Base-by-base conservation (phyloP, 805 yeast genomes). In the Ogataea allantospora region DNA sequence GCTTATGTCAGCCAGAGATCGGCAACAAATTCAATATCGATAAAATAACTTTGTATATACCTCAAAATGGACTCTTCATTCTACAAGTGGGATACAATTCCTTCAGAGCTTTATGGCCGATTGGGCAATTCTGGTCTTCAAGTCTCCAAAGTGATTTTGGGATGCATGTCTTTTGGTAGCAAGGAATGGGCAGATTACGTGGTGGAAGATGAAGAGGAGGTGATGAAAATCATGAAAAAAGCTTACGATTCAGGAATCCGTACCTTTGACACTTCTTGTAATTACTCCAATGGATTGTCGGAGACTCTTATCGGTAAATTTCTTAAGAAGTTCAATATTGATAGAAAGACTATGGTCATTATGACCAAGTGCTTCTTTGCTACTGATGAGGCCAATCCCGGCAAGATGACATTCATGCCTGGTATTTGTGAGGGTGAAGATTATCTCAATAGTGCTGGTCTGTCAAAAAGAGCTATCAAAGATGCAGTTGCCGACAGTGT, bases 301-400 rank as follows among this genome's bases (percentile, higher is more conserved):
- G 83, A 77, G 55, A 50, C 53, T 4, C 41, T 77, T 3, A 35
- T 78, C 9, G 78, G 80, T n/a, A 75, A 75, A 50, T 78, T 77
- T 50, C 50, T 78, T 43, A 67, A 68, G 46, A 63, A 66, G 36
- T 76, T 65, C 59, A 61, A 71, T 31, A 78, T 78, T 47, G 68
- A 67, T 6, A 65, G 84, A 48, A 75, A 73, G 30, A 67, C 67
- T 30, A 68, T 78, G 33, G 79, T 77, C 13, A 77, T 78, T 39
- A 40, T 78, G 47, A 62, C 78, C 20, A 79, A 79, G 58, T 50
- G 59, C 15, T 68, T 40, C 46, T 52, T 40, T 40, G 58, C 65
- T 3, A 62, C 60, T 10, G 70, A 61, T 33, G 30, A 38, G 14
- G 38, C 36, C 3, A 12, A 30, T n/a, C 19, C 29, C 8, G 44